Percentiles rank a stretch among this genome's conserved stretches.
These are phyloP conservation scores for Venturia pyrina DNA, from an alignment of 2,329 filamentous ascomycete genomes.

Conservation along the genomic window DNA sequence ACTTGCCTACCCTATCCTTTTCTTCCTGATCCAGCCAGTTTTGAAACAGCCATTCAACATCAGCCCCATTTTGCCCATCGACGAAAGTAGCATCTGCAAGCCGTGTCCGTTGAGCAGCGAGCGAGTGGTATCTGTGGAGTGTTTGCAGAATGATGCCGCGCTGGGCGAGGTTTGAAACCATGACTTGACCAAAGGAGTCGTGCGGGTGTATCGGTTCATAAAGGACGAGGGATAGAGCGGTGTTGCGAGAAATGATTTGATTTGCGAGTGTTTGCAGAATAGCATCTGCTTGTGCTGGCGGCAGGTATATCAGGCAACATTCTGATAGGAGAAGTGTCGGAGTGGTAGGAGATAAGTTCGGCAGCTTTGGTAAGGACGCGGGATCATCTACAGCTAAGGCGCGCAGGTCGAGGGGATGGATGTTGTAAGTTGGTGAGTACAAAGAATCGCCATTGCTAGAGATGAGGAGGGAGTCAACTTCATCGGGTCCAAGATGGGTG, in stretches of 20 bases:
- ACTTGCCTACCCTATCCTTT: constrained; percentile 63
- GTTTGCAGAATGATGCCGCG: constrained; percentile 80
- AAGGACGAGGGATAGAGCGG: constrained; percentile 52
- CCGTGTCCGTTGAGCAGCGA: constrained; percentile 57
- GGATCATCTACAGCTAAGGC: constrained; percentile 33
- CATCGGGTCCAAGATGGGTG: constrained; percentile 20
- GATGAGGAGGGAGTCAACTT: constrained; percentile 24
- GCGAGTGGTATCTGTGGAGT: constrained; percentile 58
- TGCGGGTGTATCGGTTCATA: constrained; percentile 84
- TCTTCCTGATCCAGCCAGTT: constrained; percentile 61
- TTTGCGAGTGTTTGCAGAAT: constrained; percentile 43
- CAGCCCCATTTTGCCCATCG: constrained; percentile 44
- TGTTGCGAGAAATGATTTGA: constrained; percentile 32
- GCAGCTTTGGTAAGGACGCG: constrained; percentile 22
- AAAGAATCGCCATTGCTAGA: constrained; percentile 32
- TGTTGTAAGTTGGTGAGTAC: constrained; percentile 41
- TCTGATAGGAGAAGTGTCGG: constrained; percentile 87
- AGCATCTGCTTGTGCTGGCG: constrained; percentile 49
- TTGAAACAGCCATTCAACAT: constrained; percentile 64
- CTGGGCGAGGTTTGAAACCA: constrained; percentile 80
- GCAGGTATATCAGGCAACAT: constrained; percentile 88
- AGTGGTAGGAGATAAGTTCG: constrained; percentile 41
- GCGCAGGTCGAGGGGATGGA: constrained; percentile 58
- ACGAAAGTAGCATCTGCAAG: constrained; percentile 58
- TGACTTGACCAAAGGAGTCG: constrained; percentile 82